phyloP scores from a whole-genome alignment of 306 rosid genomes.

The Inga leiocalycina region DNA sequence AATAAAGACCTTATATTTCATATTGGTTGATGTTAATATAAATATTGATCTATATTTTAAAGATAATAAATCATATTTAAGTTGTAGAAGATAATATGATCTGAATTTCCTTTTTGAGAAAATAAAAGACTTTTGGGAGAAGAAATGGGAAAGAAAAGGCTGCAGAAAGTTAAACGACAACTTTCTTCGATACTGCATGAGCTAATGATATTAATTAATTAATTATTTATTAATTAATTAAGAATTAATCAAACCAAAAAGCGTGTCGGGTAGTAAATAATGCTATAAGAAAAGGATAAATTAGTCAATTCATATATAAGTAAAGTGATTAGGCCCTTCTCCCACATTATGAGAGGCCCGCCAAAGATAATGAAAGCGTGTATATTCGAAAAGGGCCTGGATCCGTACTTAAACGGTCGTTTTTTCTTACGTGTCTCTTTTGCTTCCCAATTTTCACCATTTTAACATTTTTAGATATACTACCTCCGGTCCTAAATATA shows the following conservation, averaged over 20 bases:
- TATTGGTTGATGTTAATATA: too few species aligned
- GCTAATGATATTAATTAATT: neutral
- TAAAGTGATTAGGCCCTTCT: neutral
- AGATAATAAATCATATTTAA: too few species aligned
- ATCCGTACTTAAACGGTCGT: slow-evolving; percentile 1
- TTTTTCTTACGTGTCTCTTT: neutral
- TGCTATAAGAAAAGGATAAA: neutral
- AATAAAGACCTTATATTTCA: too few species aligned
- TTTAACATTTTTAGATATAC: too few species aligned
- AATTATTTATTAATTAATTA: neutral
- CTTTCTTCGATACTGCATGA: neutral
- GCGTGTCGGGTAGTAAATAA: neutral
- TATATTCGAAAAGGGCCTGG: neutral
- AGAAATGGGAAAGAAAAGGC: neutral
- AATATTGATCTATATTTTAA: too few species aligned
- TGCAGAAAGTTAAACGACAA: neutral
- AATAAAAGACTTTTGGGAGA: neutral
- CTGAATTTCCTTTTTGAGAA: neutral
- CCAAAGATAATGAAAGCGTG: slow-evolving; percentile 7
- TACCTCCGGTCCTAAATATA: too few species aligned
- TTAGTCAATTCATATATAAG: neutral
- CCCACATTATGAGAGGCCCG: neutral
- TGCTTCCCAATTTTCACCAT: neutral
- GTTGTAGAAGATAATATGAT: too few species aligned
- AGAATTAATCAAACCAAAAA: neutral